Evolutionary conservation across 306 rosid species (phyloP).

Genomic region (Corylus avellana): DNA sequence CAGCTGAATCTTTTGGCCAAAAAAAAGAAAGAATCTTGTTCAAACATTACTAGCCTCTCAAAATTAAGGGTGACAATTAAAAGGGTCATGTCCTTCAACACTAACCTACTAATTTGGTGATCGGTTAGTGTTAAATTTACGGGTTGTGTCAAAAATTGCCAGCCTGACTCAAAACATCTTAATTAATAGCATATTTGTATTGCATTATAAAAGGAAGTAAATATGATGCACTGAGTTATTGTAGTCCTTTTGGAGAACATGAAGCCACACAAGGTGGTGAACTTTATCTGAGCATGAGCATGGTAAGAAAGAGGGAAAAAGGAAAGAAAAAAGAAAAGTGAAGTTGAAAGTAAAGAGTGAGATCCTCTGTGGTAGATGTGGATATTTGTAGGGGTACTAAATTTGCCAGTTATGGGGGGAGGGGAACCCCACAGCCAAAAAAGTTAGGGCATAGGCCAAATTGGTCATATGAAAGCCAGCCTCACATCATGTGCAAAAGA

Average conservation of each 20-base stretch:
- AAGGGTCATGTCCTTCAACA: too few relatives aligned
- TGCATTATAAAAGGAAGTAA: too few relatives aligned
- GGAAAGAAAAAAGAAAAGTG: neutral
- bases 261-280: neutral
- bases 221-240: neutral
- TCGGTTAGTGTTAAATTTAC: too few relatives aligned
- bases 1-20: too few relatives aligned
- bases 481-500: conserved; percentile 44
- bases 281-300: neutral
- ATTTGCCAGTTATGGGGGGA: conserved; percentile 4
- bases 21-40: too few relatives aligned
- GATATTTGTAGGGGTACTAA: conserved; percentile 20
- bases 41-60: too few relatives aligned
- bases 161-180: too few relatives aligned
- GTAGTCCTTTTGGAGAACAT: neutral
- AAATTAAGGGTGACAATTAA: too few relatives aligned
- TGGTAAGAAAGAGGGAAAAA: neutral
- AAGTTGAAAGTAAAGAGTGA: conserved; percentile 1
- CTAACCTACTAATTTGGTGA: too few relatives aligned
- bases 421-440: conserved; percentile 26
- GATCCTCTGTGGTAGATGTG: conserved; percentile 6
- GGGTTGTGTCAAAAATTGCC: too few relatives aligned
- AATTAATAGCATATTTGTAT: too few relatives aligned
- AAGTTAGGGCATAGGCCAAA: conserved; percentile 25
- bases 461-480: conserved; percentile 16